Conservation (phyloP, 2,329 filamentous ascomycete genomes). For the Trichoderma oligosporum region DNA sequence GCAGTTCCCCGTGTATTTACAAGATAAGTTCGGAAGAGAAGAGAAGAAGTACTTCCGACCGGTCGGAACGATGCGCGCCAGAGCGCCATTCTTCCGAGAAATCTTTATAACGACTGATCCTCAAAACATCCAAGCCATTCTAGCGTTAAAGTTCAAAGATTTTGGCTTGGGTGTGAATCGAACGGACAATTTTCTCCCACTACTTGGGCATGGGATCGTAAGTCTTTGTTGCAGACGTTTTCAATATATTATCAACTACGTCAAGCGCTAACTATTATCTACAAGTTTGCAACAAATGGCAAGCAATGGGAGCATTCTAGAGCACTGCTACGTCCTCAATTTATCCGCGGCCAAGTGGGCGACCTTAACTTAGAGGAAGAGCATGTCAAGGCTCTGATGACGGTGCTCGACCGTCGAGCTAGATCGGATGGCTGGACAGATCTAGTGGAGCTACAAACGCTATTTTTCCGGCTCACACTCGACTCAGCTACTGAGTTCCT, state of each 20-base stretch:
- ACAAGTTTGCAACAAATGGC: slow-evolving; percentile 35
- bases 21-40: slow-evolving; percentile 4
- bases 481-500: slow-evolving; percentile 54
- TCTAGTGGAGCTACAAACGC: slow-evolving; percentile 41
- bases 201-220: slow-evolving; percentile 44
- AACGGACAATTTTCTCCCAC: slow-evolving; percentile 30
- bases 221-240: background rate
- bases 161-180: slow-evolving; percentile 26
- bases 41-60: slow-evolving; percentile 19
- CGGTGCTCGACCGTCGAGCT: slow-evolving; percentile 23
- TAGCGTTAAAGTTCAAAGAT: slow-evolving; percentile 28
- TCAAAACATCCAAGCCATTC: slow-evolving; percentile 30
- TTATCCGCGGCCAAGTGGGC: slow-evolving; percentile 41
- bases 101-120: slow-evolving; percentile 26
- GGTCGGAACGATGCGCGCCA: slow-evolving; percentile 23
- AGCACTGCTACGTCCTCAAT: slow-evolving; percentile 39
- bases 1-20: slow-evolving; percentile 20
- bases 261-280: background rate
- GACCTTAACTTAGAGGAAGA: slow-evolving; percentile 41
- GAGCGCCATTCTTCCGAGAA: slow-evolving; percentile 23
- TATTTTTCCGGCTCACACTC: slow-evolving; percentile 48
- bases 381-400: slow-evolving; percentile 34
- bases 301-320: slow-evolving; percentile 38
- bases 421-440: slow-evolving; percentile 35
- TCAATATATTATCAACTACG: background rate